Base-by-base conservation (phyloP, 192 early-diverging fungal species). In the Geranomyces variabilis region DNA sequence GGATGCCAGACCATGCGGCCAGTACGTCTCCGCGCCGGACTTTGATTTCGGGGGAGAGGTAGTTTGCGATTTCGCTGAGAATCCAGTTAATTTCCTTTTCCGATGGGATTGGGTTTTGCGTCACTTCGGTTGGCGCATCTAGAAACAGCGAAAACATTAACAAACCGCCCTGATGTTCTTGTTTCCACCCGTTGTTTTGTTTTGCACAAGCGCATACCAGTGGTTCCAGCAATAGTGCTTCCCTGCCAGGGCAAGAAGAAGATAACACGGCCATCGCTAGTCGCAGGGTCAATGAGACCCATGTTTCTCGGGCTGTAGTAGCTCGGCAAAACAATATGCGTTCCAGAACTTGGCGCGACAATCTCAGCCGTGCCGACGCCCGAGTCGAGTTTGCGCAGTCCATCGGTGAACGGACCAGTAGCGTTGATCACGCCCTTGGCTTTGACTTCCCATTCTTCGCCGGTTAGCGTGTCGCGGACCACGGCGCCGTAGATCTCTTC, bases 241-340 rank as follows among this genome's bases (percentile, higher is more conserved):
- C 96, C 96, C 77, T 96, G 91, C 96, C 96, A 98, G 5, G 96
- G 96, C 71, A 98, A 75, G 76, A 98, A 96, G 86, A 95, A 98
- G 64, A 98, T 95, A 29, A 98, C 95, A 70, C 96, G 91, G 1
- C 94, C 94, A 78, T 98, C 95, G 71, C 88, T 91, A 1, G 96
- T 98, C 22, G 87, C 83, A 17, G 96, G 96, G 79, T 98, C 96
- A 71, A 98, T 80, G 72, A 98, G 80, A 63, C 96, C 96, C 93
- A 96, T 96, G 79, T 93, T 90, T 33, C 91, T 83, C 51, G 95
- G 96, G 66, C 91, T 91, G 67, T 93, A 96, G 83, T 98, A 98
- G 83, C 89, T 93, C 47, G 96, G 96, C 71, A 98, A 85, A 66
- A 96, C 91, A 69, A 96, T 90, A 71, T 98, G 96, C 30, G 94